A percentile compares a stretch with the other conserved stretches of the same genome.
phyloP scores from a whole-genome alignment of 2,329 filamentous ascomycete genomes.

The Microthyrium microscopicum region DNA sequence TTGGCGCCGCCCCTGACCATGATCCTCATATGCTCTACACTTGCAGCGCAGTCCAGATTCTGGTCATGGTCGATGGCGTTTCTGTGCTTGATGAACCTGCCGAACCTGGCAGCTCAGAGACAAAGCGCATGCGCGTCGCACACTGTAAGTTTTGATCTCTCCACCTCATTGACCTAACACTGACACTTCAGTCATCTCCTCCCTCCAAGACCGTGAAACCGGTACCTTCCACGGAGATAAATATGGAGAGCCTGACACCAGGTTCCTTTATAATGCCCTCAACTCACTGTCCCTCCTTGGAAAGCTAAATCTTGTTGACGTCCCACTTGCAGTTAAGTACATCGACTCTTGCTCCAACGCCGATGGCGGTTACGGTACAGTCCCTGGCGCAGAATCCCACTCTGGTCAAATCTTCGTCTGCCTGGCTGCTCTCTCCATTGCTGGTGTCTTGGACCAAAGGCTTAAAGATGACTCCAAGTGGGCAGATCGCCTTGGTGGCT shows the following conservation, averaged over 20 bases:
- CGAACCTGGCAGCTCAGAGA: background rate
- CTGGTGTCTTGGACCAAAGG: slow-evolving; percentile 49
- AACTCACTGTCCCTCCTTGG: slow-evolving; percentile 77
- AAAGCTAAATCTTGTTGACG: slow-evolving; percentile 55
- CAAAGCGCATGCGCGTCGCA: background rate
- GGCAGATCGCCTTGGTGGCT: slow-evolving; percentile 64
- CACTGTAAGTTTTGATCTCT: slow-evolving; percentile 13
- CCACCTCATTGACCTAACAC: too few species aligned
- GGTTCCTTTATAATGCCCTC: slow-evolving; percentile 81
- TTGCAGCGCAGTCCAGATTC: slow-evolving; percentile 83
- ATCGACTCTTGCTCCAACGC: slow-evolving; percentile 77
- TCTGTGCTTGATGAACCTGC: slow-evolving; percentile 62
- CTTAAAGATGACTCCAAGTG: slow-evolving; percentile 57
- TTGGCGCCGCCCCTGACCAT: slow-evolving; percentile 84
- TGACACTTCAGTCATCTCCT: slow-evolving; percentile 49
- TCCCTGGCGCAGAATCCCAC: slow-evolving; percentile 84
- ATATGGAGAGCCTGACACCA: slow-evolving; percentile 91
- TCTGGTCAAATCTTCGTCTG: slow-evolving; percentile 94
- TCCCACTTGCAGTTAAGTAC: slow-evolving; percentile 64
- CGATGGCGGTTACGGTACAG: slow-evolving; percentile 83
- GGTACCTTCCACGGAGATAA: slow-evolving; percentile 89
- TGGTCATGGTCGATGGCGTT: slow-evolving; percentile 72
- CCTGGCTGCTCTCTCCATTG: slow-evolving; percentile 71
- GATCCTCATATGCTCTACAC: slow-evolving; percentile 95
- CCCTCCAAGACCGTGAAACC: slow-evolving; percentile 60